A percentile compares a stretch with the other conserved stretches of the same genome.
phyloP scores from a whole-genome alignment of 177 flowering plant genomes.

The Telopea speciosissima region DNA sequence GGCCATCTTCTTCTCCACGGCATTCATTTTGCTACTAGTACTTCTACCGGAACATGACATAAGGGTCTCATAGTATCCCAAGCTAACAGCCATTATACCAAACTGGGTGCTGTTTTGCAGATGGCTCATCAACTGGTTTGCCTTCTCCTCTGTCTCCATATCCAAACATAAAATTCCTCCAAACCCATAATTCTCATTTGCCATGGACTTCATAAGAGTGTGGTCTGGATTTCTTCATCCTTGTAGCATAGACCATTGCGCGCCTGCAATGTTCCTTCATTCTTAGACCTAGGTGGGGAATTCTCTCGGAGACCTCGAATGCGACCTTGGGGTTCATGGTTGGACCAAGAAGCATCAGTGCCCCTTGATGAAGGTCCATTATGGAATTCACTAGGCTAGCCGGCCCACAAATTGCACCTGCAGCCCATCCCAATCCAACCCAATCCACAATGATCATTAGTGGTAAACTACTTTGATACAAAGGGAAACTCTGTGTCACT shows the following conservation, averaged over 20 bases:
- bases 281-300: too few relatives aligned
- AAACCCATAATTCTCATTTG: conserved; percentile 60
- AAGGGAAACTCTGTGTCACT: too few relatives aligned
- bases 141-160: conserved; percentile 81
- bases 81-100: conserved; percentile 85
- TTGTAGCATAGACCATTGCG: conserved; percentile 41
- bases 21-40: conserved; percentile 79
- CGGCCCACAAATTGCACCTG: conserved; percentile 89
- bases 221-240: conserved; percentile 76
- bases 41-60: conserved; percentile 93
- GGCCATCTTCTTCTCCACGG: conserved; percentile 53
- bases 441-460: neutral
- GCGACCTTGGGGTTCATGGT: conserved; percentile 76
- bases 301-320: conserved; percentile 55
- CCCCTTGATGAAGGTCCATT: conserved; percentile 92
- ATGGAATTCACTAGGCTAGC: conserved; percentile 76
- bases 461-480: too few relatives aligned
- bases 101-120: conserved; percentile 69
- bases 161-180: conserved; percentile 77
- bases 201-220: conserved; percentile 45
- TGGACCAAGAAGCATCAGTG: conserved; percentile 85
- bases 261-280: too few relatives aligned
- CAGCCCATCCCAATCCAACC: neutral
- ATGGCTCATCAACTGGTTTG: conserved; percentile 57
- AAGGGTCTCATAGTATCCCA: conserved; percentile 87